Evolutionary conservation across 192 early-diverging fungal genomes (phyloP).

Genomic region (Coemansia reversa): DNA sequence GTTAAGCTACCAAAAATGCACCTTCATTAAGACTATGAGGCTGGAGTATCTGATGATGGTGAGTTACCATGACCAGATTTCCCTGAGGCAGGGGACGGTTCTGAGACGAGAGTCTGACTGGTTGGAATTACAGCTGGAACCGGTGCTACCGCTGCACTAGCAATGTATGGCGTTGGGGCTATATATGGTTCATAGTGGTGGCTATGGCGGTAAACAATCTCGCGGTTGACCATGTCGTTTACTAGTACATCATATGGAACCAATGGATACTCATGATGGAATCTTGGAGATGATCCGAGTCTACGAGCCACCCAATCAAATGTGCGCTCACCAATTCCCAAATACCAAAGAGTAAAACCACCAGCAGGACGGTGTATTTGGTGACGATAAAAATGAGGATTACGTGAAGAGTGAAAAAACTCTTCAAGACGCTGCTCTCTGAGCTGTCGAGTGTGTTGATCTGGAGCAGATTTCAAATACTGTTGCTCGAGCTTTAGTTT

Average conservation of each 20-base stretch:
- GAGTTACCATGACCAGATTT: too few species aligned
- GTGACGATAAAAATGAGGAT: neutral
- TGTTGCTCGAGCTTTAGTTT: conserved; percentile 22
- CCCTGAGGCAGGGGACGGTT: too few species aligned
- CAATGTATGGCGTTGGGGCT: too few species aligned
- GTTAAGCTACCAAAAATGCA: too few species aligned
- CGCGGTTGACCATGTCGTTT: too few species aligned
- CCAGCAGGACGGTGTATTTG: conserved; percentile 2
- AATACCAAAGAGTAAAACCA: conserved; percentile 30
- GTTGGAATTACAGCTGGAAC: too few species aligned
- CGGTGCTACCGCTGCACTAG: too few species aligned
- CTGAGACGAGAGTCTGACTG: too few species aligned
- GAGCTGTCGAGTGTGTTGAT: conserved; percentile 9
- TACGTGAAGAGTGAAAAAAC: neutral
- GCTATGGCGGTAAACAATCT: too few species aligned
- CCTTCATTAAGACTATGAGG: too few species aligned
- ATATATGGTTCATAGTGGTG: too few species aligned
- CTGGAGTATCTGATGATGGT: too few species aligned
- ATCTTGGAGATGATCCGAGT: conserved; percentile 17
- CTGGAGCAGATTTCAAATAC: conserved; percentile 18
- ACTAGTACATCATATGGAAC: neutral
- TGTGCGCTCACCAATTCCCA: conserved; percentile 45
- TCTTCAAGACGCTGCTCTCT: conserved; percentile 15
- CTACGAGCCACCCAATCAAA: conserved; percentile 40
- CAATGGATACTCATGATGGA: conserved; percentile 18